Evolutionary conservation across 495 filamentous ascomycete species (phyloP).

Genomic region (Physcia stellaris): DNA sequence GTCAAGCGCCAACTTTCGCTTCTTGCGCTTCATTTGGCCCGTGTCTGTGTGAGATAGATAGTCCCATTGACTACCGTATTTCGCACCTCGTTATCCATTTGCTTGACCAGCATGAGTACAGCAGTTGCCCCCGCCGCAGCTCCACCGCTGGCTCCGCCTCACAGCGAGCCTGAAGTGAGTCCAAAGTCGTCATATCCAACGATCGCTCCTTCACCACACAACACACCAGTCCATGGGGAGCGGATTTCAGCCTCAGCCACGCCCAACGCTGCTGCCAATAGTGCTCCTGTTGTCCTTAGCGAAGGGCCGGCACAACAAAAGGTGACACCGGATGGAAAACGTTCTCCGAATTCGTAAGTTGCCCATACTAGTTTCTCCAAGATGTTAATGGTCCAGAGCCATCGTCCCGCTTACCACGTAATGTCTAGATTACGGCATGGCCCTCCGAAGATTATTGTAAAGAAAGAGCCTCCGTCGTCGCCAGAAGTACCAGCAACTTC

Average conservation of each 20-base stretch:
- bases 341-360: slow-evolving; percentile 43
- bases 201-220: slow-evolving; percentile 25
- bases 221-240: slow-evolving; percentile 13
- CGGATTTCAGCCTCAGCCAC: slow-evolving; percentile 16
- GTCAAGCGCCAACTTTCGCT: slow-evolving; percentile 3
- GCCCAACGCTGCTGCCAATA: slow-evolving; percentile 12
- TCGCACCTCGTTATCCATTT: too few relatives aligned
- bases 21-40: too few relatives aligned
- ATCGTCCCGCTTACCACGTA: slow-evolving; percentile 12
- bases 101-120: too few relatives aligned
- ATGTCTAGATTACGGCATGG: slow-evolving; percentile 21
- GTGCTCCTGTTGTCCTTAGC: slow-evolving; percentile 13
- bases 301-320: slow-evolving; percentile 29
- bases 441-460: slow-evolving; percentile 72
- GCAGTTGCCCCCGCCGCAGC: slow-evolving; percentile 35
- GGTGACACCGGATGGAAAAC: slow-evolving; percentile 36
- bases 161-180: slow-evolving; percentile 32
- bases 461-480: slow-evolving; percentile 83
- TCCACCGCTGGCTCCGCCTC: slow-evolving; percentile 30
- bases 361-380: not conserved
- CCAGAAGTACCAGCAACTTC: slow-evolving; percentile 58
- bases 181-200: slow-evolving; percentile 31
- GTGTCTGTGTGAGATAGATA: too few relatives aligned
- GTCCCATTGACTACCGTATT: too few relatives aligned
- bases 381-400: slow-evolving; percentile 9